Evolutionary conservation across 208 protist genomes (phyloP).

Genomic region (Zelonia costaricensis): DNA sequence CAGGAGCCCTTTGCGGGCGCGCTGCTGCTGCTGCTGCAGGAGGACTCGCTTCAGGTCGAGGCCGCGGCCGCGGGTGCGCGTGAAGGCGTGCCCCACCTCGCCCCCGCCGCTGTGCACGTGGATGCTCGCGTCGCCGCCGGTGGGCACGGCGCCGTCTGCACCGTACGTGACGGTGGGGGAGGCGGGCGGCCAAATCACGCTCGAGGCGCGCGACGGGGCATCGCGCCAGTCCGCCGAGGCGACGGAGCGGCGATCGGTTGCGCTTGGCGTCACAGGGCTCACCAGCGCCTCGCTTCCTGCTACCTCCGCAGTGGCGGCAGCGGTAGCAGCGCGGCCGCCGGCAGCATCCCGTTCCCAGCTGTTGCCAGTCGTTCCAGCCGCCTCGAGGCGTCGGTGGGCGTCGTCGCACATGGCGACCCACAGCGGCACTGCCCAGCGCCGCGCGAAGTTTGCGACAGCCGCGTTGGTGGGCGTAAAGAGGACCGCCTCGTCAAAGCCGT

Average conservation of each 20-base stretch:
- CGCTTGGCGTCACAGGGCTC: background rate
- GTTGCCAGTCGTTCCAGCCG: background rate
- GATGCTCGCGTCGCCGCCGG: background rate
- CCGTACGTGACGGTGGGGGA: slow-evolving; percentile 10
- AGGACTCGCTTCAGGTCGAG: slow-evolving; percentile 22
- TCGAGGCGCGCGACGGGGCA: slow-evolving; percentile 12
- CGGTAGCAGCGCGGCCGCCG: too few relatives aligned
- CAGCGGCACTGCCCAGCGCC: slow-evolving; percentile 60
- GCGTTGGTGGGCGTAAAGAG: slow-evolving; percentile 17
- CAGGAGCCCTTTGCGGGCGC: background rate
- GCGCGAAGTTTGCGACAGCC: slow-evolving; percentile 38
- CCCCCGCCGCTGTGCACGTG: background rate
- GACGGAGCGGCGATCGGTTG: slow-evolving; percentile 10
- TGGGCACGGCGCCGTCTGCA: background rate
- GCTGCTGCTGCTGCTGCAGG: slow-evolving; percentile 22
- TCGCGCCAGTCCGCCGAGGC: slow-evolving; percentile 20
- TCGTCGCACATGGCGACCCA: slow-evolving; percentile 62
- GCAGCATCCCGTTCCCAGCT: too few relatives aligned
- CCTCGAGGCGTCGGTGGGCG: slow-evolving; percentile 19
- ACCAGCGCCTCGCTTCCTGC: background rate
- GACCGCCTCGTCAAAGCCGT: slow-evolving; percentile 4
- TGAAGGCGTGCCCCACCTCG: background rate
- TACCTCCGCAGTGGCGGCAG: background rate
- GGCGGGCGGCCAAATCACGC: slow-evolving; percentile 12
- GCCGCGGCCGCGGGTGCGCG: slow-evolving; percentile 13